Base-by-base conservation (phyloP, 179 eudicot species). In the Silene coronaria region DNA sequence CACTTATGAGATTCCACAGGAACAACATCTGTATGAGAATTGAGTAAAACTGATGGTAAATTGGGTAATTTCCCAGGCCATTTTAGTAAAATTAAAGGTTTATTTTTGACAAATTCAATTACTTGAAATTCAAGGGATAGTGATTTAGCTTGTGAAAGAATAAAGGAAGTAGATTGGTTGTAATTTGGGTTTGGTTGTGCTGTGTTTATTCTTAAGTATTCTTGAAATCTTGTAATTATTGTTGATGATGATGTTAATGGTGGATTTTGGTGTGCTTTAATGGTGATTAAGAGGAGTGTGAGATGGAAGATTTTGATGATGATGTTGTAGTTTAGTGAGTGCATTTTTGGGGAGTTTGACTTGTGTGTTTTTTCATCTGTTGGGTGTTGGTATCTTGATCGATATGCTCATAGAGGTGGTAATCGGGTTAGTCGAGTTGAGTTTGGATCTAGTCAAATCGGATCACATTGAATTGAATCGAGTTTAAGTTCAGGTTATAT, bases 1-100 rank as follows among this genome's bases (percentile, higher is more conserved):
- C 98, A 93, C 87, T 93, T 91, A 45, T 75, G 67, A 23, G 81
- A 68, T 81, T 93, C 98, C 42, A 87, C 93, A 38, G 98, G 97
- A 78, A 93, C 98, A 28, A 92, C 96, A 42, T 93, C 98, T 19
- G 93, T 89, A 82, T 93, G 98, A 5, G 98, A 93, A 58, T 93
- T 91, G 75, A 93, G 87, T 14, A 93, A 82, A 34, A 93, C 61
- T 38, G 96, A 81, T 19, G 88, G 87, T 53, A 93, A 86, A 2
- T 80, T 32, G 0, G 90, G 91, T 78, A 89, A 60, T 48, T 84
- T 74, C 0, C 98, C 98, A 14, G 88, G 77, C 91, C 91, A 88
- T 46, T 88, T 91, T 46, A 93, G 82, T 72, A 93, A 79, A 55
- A 93, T 74, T 23, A 91, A 68, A 63, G 98, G 97, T 32, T 89